Base-by-base conservation (phyloP, 768 basidiomycete species). In the Amanita brunnescens region DNA sequence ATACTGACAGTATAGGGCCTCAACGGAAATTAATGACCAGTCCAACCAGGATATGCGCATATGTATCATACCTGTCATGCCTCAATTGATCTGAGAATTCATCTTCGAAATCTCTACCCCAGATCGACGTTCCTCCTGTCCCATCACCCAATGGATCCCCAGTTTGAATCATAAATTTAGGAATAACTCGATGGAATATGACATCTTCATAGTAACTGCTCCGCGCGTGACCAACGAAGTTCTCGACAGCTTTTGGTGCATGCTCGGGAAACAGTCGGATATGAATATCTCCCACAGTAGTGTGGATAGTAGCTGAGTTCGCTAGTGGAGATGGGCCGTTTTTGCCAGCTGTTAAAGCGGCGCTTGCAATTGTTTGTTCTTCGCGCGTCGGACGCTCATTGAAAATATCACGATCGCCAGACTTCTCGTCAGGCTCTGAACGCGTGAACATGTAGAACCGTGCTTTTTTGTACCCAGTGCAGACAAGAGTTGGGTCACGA, bases 81-180 rank as follows among this genome's bases (percentile, higher is more conserved):
- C 83, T 85, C 54, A 93, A 69, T 40, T 89, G 85, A 57, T 93
- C 85, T 16, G 84, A 77, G 61, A 98, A 92, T 68, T 98, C 95
- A 62, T 97, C 91, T 62, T 92, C 92, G 58, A 95, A 94, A 38
- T 92, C 88, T 49, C 71, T 66, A 2, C 83, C 91, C 91, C 93
- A 96, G 53, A 95, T 90, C 10, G 87, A 91, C 45, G 76, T 81
- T 12, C 93, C 93, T 13, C 92, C 92, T 0, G 92, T 94, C 5
- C 92, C 93, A 67, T 96, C 91, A 18, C 90, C 92, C n/a, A 93
- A 70, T 2, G 93, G 93, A 61, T 95, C 92, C 29, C 92, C 92
- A 3, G 92, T 95, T 73, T 96, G 93, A 51, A 96, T 87, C 93
- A 95, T 95, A 62, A 99, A 99, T 69, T 99, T 98, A 54, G 91